A percentile compares a stretch with the other conserved stretches of the same genome.
phyloP scores from a whole-genome alignment of 345 rosid species.

The Moringa oleifera region DNA sequence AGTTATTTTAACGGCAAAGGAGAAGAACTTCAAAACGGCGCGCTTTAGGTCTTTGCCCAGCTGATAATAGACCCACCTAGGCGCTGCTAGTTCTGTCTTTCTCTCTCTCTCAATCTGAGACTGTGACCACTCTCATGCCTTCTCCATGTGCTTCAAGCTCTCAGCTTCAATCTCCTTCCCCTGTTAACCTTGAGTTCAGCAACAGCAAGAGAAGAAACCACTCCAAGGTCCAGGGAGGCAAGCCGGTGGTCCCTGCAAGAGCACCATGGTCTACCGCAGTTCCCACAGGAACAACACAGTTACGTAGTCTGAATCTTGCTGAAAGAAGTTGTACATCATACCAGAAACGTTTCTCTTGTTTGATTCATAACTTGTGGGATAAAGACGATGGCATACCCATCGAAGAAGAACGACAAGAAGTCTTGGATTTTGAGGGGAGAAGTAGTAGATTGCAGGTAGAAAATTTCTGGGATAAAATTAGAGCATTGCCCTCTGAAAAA shows the following conservation, averaged over 20 bases:
- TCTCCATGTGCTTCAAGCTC: conserved; percentile 10
- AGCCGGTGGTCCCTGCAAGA: conserved; percentile 3
- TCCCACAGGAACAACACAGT: too few relatives aligned
- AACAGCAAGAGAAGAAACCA: background rate
- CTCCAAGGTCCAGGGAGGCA: background rate
- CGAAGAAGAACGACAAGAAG: conserved; percentile 6
- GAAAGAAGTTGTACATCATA: too few relatives aligned
- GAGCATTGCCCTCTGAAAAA: conserved; percentile 19
- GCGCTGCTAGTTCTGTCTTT: background rate
- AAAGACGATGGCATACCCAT: background rate
- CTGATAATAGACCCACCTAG: too few relatives aligned
- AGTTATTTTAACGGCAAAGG: too few relatives aligned
- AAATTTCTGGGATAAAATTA: conserved; percentile 17
- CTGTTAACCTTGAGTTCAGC: background rate
- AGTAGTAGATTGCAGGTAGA: conserved; percentile 7
- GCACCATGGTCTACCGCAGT: background rate
- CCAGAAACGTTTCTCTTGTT: too few relatives aligned
- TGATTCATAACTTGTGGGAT: too few relatives aligned
- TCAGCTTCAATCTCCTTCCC: conserved; percentile 14
- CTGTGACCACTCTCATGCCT: conserved; percentile 11
- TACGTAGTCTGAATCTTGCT: too few relatives aligned
- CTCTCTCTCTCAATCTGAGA: background rate
- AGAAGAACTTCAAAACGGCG: too few relatives aligned
- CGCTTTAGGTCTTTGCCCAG: too few relatives aligned
- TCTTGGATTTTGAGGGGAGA: conserved; percentile 7